phyloP scores from a whole-genome alignment of 768 basidiomycete genomes.

The Boletellus ananiceps region DNA sequence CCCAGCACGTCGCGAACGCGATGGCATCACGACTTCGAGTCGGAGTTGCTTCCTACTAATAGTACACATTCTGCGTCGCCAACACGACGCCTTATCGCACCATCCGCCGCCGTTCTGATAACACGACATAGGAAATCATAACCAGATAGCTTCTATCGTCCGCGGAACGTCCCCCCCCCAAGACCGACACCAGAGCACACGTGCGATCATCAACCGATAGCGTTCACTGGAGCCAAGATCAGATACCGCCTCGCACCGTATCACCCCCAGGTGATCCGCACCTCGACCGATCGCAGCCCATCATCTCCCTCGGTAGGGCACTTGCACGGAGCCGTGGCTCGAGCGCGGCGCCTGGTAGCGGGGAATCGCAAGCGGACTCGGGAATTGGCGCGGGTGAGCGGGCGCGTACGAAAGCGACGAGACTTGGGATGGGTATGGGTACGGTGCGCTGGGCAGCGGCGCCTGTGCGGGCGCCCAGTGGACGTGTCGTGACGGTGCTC shows the following conservation, averaged over 20 bases:
- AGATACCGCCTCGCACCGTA: slow-evolving; percentile 15
- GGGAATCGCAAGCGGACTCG: slow-evolving; percentile 3
- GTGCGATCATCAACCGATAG: slow-evolving; percentile 23
- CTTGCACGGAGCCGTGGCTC: background rate
- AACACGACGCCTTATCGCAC: slow-evolving; percentile 4
- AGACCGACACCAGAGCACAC: slow-evolving; percentile 15
- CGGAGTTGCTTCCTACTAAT: background rate
- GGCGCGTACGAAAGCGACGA: slow-evolving; percentile 13
- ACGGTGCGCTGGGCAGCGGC: slow-evolving; percentile 20
- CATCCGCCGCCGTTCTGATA: background rate
- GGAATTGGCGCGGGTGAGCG: background rate
- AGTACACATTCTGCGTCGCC: background rate
- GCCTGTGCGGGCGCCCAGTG: slow-evolving; percentile 31
- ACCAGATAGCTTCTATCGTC: background rate
- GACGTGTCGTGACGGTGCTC: slow-evolving; percentile 19
- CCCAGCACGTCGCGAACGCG: too few species aligned
- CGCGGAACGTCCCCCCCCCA: background rate
- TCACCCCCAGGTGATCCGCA: slow-evolving; percentile 27
- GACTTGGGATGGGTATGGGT: slow-evolving; percentile 23
- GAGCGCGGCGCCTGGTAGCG: slow-evolving; percentile 21
- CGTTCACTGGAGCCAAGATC: slow-evolving; percentile 24
- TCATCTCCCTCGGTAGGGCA: slow-evolving; percentile 17
- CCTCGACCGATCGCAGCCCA: slow-evolving; percentile 17
- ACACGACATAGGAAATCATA: background rate
- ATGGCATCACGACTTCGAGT: background rate